A percentile compares a stretch with the other conserved stretches of the same genome.
Evolutionary conservation across 179 eudicot genomes (phyloP).

Genomic region (Silene vulgaris): DNA sequence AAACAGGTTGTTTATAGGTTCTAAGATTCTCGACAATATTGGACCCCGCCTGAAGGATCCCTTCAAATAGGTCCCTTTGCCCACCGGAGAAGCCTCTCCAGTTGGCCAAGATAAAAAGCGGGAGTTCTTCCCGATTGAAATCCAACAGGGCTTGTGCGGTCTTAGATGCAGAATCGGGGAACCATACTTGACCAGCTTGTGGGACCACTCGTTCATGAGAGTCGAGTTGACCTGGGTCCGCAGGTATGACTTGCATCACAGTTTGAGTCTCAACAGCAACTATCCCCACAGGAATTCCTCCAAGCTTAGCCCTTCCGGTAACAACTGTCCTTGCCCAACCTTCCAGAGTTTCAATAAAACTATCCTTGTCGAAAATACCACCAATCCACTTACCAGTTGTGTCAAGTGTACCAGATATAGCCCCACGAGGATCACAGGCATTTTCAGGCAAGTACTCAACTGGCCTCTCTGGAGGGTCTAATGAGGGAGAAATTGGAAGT

Average conservation of each 20-base stretch:
- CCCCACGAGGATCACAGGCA: constrained; percentile 90
- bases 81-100: constrained; percentile 99
- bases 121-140: constrained; percentile 89
- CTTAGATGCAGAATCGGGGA: constrained; percentile 91
- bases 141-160: constrained; percentile 98
- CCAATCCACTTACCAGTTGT: constrained; percentile 75
- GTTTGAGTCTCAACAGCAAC: constrained; percentile 98
- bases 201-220: constrained; percentile 96
- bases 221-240: constrained; percentile 97
- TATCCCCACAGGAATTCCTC: constrained; percentile 97
- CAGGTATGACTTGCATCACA: constrained; percentile 93
- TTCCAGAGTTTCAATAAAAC: constrained; percentile 89
- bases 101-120: constrained; percentile 91
- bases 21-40: constrained; percentile 94
- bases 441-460: constrained; percentile 84
- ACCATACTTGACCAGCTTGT: constrained; percentile 99
- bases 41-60: constrained; percentile 97
- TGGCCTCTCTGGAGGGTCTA: constrained; percentile 73
- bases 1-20: constrained; percentile 84
- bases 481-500: constrained; percentile 67
- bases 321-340: constrained; percentile 99
- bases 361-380: constrained; percentile 84
- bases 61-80: constrained; percentile 95
- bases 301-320: constrained; percentile 97
- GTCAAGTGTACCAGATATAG: constrained; percentile 64